phyloP scores from a whole-genome alignment of 164 flowering plant genomes.

The Chloranthus sessilifolius region DNA sequence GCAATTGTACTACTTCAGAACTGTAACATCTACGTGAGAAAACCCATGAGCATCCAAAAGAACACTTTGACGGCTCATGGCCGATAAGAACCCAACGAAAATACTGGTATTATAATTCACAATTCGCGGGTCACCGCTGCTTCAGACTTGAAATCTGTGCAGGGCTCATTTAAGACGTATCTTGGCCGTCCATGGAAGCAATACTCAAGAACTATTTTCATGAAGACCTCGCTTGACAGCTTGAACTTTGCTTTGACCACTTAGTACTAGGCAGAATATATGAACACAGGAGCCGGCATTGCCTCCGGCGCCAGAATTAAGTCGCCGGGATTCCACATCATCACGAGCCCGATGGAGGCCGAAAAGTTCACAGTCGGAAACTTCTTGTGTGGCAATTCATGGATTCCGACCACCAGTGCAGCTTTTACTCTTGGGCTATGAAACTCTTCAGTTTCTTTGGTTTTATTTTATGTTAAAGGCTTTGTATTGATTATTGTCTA shows the following conservation, averaged over 20 bases:
- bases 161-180: conserved; percentile 22
- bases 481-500: too few relatives aligned
- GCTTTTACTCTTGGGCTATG: conserved; percentile 39
- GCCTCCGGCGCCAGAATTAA: conserved; percentile 33
- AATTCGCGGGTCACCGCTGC: conserved; percentile 27
- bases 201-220: conserved; percentile 51
- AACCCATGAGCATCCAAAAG: conserved; percentile 30
- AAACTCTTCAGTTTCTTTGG: too few relatives aligned
- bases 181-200: conserved; percentile 59
- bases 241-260: conserved; percentile 38
- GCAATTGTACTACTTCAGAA: conserved; percentile 45
- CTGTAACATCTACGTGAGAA: conserved; percentile 39
- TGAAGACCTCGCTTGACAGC: conserved; percentile 34
- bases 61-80: conserved; percentile 60
- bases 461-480: too few relatives aligned
- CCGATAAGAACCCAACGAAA: conserved; percentile 37
- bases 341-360: conserved; percentile 30
- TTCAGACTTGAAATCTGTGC: conserved; percentile 12
- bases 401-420: conserved; percentile 49
- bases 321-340: conserved; percentile 45
- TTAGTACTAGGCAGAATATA: conserved; percentile 50
- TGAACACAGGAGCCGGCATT: conserved; percentile 47
- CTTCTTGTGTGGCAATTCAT: conserved; percentile 42
- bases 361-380: conserved; percentile 39
- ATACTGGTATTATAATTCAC: conserved; percentile 53